Percentiles rank a stretch among this genome's conserved stretches.
phyloP scores from a whole-genome alignment of 805 yeast genomes.

The Naumovozyma castellii region DNA sequence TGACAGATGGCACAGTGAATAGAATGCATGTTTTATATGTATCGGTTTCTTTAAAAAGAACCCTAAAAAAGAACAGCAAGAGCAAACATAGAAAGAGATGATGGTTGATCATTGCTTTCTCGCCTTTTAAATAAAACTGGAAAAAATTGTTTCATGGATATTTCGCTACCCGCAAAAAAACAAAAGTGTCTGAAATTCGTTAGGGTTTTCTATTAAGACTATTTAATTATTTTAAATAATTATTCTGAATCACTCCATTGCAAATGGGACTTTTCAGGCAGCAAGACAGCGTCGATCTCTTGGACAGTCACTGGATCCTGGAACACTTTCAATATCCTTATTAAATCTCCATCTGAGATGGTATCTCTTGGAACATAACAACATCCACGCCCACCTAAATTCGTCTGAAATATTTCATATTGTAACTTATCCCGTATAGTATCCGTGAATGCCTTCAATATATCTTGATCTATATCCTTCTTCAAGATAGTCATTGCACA shows the following conservation, averaged over 20 bases:
- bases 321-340: not conserved
- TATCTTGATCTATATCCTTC: constrained; percentile 32
- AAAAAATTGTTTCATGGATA: no score
- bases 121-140: no score
- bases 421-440: constrained; percentile 36
- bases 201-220: no score
- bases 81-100: no score
- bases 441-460: constrained; percentile 27
- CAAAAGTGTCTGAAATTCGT: no score
- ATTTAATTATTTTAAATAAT: no score
- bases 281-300: constrained; percentile 12
- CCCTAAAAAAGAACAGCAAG: not conserved
- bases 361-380: constrained; percentile 20
- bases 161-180: no score
- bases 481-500: constrained; percentile 83
- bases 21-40: constrained; percentile 29
- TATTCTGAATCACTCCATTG: not conserved
- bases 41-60: constrained; percentile 17
- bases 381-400: constrained; percentile 87
- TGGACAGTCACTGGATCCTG: not conserved
- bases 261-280: not conserved
- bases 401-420: constrained; percentile 68
- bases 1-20: constrained; percentile 32
- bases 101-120: no score
- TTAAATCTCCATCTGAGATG: not conserved